A percentile compares a stretch with the other conserved stretches of the same genome.
Evolutionary conservation across 1,284 basidiomycete genomes (phyloP).

Genomic region (Xerocomus alliaceus): DNA sequence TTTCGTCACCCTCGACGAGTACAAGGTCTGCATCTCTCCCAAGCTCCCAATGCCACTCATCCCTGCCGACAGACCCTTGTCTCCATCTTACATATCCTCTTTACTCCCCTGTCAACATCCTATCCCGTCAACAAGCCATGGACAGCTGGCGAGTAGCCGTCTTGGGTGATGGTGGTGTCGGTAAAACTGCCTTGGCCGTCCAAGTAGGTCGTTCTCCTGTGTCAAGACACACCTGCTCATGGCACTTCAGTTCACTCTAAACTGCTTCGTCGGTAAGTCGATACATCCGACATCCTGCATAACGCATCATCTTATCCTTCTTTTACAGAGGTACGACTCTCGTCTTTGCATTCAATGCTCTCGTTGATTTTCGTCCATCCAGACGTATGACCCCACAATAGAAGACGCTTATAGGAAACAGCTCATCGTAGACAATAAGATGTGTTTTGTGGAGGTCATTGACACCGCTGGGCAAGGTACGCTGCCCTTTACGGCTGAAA

Average conservation of each 20-base stretch:
- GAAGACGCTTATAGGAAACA: constrained; percentile 95
- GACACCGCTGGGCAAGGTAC: constrained; percentile 93
- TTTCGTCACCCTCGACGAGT: constrained; percentile 26
- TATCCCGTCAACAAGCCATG: constrained; percentile 57
- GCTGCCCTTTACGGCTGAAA: constrained; percentile 34
- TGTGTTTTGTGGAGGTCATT: constrained; percentile 92
- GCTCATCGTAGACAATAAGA: constrained; percentile 88
- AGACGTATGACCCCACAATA: constrained; percentile 93
- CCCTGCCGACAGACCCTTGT: constrained; percentile 17
- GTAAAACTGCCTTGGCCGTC: constrained; percentile 95
- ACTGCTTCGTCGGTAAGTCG: constrained; percentile 85
- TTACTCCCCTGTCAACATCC: constrained; percentile 33
- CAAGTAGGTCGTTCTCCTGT: constrained; percentile 63
- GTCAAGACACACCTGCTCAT: constrained; percentile 19
- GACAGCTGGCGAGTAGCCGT: constrained; percentile 93
- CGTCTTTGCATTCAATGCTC: constrained; percentile 16
- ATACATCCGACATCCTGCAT: constrained; percentile 13
- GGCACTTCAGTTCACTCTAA: constrained; percentile 79
- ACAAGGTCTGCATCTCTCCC: constrained; percentile 34
- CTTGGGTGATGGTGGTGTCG: constrained; percentile 96
- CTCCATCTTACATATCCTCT: constrained; percentile 29
- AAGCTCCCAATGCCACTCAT: constrained; percentile 18
- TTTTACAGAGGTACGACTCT: constrained; percentile 53
- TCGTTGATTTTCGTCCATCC: constrained; percentile 18
- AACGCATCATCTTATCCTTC: constrained; percentile 26